Evolutionary conservation across 805 yeast species (phyloP).

Genomic region (Candida coleopterorum): DNA sequence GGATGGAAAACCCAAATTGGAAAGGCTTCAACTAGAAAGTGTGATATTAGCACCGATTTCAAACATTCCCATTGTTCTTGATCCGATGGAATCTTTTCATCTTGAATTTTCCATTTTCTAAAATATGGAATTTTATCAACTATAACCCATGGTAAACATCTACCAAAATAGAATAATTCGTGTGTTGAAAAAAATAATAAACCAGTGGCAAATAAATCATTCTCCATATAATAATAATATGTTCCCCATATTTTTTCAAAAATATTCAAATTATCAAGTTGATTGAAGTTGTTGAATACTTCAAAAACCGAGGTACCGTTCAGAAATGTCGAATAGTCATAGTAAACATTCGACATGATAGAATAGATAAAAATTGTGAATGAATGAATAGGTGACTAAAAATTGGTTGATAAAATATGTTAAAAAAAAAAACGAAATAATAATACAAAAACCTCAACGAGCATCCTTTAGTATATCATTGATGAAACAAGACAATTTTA

Average conservation of each 20-base stretch:
- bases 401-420: too few species aligned
- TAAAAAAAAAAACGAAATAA: too few species aligned
- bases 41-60: slow-evolving; percentile 52
- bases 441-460: too few species aligned
- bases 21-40: slow-evolving; percentile 53
- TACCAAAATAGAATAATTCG: slow-evolving; percentile 53
- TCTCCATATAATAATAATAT: slow-evolving; percentile 50
- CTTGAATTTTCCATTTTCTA: slow-evolving; percentile 51
- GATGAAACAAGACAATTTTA: too few species aligned
- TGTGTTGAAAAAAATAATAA: slow-evolving; percentile 50
- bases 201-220: slow-evolving; percentile 56
- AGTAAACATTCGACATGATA: slow-evolving; percentile 21
- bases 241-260: slow-evolving; percentile 51
- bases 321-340: slow-evolving; percentile 29
- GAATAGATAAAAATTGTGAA: too few species aligned
- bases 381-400: too few species aligned
- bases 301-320: slow-evolving; percentile 27
- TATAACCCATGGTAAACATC: slow-evolving; percentile 56
- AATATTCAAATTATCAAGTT: slow-evolving; percentile 24
- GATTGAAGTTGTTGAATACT: slow-evolving; percentile 24
- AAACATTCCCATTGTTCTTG: slow-evolving; percentile 61
- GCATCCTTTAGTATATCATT: too few species aligned
- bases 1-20: slow-evolving; percentile 66
- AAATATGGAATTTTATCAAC: slow-evolving; percentile 51
- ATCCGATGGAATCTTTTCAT: slow-evolving; percentile 45